Percentiles rank a stretch among this genome's conserved stretches.
phyloP scores from a whole-genome alignment of 106 monocot species.

The Dendrobium catenatum region DNA sequence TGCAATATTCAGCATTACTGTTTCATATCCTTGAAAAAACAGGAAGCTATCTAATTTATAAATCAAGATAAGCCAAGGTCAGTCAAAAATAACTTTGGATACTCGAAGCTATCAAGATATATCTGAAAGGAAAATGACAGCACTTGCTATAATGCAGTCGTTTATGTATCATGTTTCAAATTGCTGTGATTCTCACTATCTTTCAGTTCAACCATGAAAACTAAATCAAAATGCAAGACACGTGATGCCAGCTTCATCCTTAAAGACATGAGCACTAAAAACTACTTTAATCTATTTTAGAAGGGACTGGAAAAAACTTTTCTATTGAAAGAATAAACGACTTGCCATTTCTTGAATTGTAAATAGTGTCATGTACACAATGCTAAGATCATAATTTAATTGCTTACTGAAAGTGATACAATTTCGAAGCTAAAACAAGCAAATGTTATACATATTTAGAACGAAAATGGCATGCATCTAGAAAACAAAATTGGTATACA shows the following conservation, averaged over 20 bases:
- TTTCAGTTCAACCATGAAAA: neutral
- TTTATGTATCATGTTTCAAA: too few species aligned
- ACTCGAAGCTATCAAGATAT: neutral
- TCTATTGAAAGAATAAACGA: neutral
- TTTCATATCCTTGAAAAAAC: neutral
- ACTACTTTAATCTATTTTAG: neutral
- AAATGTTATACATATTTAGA: neutral
- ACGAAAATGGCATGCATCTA: too few species aligned
- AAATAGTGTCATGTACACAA: neutral
- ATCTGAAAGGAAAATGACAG: neutral
- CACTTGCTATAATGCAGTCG: too few species aligned
- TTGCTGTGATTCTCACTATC: too few species aligned
- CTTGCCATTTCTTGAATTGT: neutral
- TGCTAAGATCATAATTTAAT: neutral
- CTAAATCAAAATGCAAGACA: neutral
- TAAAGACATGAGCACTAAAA: neutral
- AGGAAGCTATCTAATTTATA: neutral
- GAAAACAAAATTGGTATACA: too few species aligned
- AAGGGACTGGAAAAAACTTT: neutral
- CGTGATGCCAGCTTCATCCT: neutral
- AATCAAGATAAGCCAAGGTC: neutral
- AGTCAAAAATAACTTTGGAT: too few species aligned
- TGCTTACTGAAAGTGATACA: neutral
- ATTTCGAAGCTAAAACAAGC: neutral
- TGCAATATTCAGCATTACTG: neutral